Conservation (phyloP, 139 green algal genomes). For the Tetradesmus obliquus region DNA sequence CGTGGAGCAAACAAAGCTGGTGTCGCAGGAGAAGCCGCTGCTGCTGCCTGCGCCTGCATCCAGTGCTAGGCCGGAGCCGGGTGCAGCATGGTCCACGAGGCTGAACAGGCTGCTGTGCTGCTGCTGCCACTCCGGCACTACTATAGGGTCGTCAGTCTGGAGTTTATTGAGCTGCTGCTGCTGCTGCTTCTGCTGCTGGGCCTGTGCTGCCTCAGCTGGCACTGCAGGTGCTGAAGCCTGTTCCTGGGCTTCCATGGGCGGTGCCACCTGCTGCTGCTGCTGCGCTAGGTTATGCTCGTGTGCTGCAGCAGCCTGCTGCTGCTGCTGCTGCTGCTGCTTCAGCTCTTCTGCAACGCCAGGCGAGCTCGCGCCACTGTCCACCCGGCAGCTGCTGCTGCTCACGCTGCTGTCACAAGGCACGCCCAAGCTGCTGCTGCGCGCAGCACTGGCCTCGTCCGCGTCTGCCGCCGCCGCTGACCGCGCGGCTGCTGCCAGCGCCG, state of each 20-base stretch:
- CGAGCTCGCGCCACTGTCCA: neutral
- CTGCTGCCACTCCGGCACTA: constrained; percentile 42
- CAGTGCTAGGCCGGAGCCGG: neutral
- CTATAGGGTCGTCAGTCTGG: neutral
- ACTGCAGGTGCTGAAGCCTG: neutral
- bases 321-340: neutral
- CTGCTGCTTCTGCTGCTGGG: neutral
- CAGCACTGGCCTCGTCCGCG: neutral
- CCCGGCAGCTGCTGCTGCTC: neutral
- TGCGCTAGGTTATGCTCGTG: neutral
- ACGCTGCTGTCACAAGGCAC: neutral
- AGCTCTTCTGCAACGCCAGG: neutral
- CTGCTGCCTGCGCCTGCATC: neutral
- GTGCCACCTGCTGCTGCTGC: constrained; percentile 3
- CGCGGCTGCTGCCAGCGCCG: constrained; percentile 35
- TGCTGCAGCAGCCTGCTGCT: constrained; percentile 1
- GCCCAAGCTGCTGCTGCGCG: constrained; percentile 8
- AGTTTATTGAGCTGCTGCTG: neutral
- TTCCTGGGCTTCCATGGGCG: neutral
- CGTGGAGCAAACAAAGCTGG: neutral
- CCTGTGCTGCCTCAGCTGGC: neutral
- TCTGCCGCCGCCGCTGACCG: constrained; percentile 16
- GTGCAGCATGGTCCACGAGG: neutral
- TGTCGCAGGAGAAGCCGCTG: constrained; percentile 39
- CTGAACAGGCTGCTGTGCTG: constrained; percentile 39